These are phyloP conservation scores for Myriosclerotinia duriaeana DNA, from an alignment of 2,329 filamentous ascomycete genomes.

Conservation along the genomic window DNA sequence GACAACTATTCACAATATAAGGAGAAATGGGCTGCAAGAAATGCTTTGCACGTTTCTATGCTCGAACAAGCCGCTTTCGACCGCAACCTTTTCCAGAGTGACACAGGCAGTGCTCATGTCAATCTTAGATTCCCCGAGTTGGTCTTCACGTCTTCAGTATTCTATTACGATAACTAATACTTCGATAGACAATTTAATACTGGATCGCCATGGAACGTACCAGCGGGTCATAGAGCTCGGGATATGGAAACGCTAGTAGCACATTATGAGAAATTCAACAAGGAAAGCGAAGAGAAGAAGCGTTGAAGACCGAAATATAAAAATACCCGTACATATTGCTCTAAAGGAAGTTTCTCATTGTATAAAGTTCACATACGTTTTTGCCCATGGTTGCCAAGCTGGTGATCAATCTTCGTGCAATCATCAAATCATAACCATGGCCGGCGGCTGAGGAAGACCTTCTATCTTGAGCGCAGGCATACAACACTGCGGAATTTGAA, in stretches of 20 bases:
- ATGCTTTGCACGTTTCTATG: slow-evolving; percentile 58
- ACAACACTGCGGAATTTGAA: slow-evolving; percentile 1
- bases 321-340: slow-evolving; percentile 28
- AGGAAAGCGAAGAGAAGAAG: slow-evolving; percentile 57
- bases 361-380: slow-evolving; percentile 1
- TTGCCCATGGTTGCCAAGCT: slow-evolving; percentile 13
- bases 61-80: slow-evolving; percentile 64
- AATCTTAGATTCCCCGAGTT: slow-evolving; percentile 65
- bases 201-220: slow-evolving; percentile 62
- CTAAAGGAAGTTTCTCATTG: slow-evolving; percentile 15
- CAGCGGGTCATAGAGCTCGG: slow-evolving; percentile 56
- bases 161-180: neutral
- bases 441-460: neutral
- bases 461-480: neutral
- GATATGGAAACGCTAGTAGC: slow-evolving; percentile 60
- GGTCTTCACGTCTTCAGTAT: slow-evolving; percentile 40
- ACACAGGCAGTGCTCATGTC: slow-evolving; percentile 47
- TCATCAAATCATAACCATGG: neutral
- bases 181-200: slow-evolving; percentile 59
- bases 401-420: slow-evolving; percentile 3
- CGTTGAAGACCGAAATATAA: slow-evolving; percentile 18
- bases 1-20: slow-evolving; percentile 54
- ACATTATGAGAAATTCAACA: slow-evolving; percentile 60
- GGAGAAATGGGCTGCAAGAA: slow-evolving; percentile 54
- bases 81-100: slow-evolving; percentile 57